These are phyloP conservation scores for Aspergillus flavus DNA, from an alignment of 2,329 filamentous ascomycete genomes.

Conservation along the genomic window DNA sequence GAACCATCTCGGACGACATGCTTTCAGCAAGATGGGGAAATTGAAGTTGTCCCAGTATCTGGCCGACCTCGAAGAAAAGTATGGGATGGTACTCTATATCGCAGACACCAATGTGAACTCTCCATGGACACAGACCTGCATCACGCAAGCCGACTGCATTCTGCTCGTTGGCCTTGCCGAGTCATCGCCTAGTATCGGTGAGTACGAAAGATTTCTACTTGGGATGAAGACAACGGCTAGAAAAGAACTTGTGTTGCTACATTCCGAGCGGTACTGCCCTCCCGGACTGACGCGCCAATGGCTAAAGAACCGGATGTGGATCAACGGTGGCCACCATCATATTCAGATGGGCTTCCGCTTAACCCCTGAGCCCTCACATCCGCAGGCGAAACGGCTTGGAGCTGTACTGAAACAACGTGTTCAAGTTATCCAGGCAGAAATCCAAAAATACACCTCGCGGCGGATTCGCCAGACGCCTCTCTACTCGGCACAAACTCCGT, in stretches of 20 bases:
- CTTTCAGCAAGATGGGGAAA: conserved; percentile 97
- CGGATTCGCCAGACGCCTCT: conserved; percentile 84
- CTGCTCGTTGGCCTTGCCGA: conserved; percentile 89
- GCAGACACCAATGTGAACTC: conserved; percentile 97
- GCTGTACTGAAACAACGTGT: conserved; percentile 88
- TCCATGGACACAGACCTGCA: conserved; percentile 97
- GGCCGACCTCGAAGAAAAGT: conserved; percentile 95
- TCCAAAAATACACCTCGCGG: conserved; percentile 96
- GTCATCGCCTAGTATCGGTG: conserved; percentile 84
- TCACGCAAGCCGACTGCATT: conserved; percentile 94
- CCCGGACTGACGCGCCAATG: conserved; percentile 85
- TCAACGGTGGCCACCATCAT: conserved; percentile 96
- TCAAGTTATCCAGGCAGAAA: conserved; percentile 92
- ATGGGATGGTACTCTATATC: conserved; percentile 91
- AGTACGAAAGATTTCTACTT: conserved; percentile 93
- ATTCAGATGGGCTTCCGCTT: conserved; percentile 91
- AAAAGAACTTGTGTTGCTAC: conserved; percentile 87
- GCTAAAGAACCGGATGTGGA: conserved; percentile 92
- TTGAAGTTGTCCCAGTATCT: conserved; percentile 93
- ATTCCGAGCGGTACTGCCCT: conserved; percentile 82
- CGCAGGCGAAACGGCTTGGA: conserved; percentile 75
- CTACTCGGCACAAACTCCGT: conserved; percentile 87
- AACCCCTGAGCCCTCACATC: conserved; percentile 74
- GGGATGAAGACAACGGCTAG: conserved; percentile 96
- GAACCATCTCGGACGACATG: conserved; percentile 91